phyloP scores from a whole-genome alignment of 192 early-diverging fungal species.

The Neocallimastix lanati region DNA sequence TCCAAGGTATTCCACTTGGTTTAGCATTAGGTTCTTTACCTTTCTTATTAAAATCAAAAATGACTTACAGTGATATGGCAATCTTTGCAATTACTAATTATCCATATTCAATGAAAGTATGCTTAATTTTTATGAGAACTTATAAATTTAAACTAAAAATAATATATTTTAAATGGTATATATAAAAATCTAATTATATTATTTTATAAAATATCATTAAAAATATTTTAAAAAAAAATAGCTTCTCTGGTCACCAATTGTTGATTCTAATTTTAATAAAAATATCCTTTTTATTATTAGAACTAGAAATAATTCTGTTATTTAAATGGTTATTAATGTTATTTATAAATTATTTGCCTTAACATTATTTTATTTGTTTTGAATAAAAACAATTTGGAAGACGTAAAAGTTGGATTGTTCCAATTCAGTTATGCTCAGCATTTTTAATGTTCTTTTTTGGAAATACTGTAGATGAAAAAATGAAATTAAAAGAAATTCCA shows the following conservation, averaged over 20 bases:
- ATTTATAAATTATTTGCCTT: background rate
- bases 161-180: too few relatives aligned
- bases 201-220: too few relatives aligned
- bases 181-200: too few relatives aligned
- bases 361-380: background rate
- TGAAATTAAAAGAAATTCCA: constrained; percentile 37
- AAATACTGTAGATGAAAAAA: constrained; percentile 48
- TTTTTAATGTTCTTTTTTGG: constrained; percentile 63
- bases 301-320: too few relatives aligned
- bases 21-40: constrained; percentile 79
- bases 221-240: background rate
- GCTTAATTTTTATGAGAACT: too few relatives aligned
- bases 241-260: constrained; percentile 93
- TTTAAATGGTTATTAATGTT: background rate
- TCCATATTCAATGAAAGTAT: constrained; percentile 82
- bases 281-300: constrained; percentile 1
- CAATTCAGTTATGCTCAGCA: constrained; percentile 79
- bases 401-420: constrained; percentile 96
- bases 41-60: constrained; percentile 82
- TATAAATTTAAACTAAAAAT: too few relatives aligned
- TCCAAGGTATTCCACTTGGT: constrained; percentile 91
- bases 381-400: constrained; percentile 43
- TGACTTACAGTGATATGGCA: constrained; percentile 81
- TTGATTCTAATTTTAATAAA: constrained; percentile 72
- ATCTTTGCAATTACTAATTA: constrained; percentile 86